Conservation (phyloP, 1,284 basidiomycete genomes). For the Abortiporus biennis region DNA sequence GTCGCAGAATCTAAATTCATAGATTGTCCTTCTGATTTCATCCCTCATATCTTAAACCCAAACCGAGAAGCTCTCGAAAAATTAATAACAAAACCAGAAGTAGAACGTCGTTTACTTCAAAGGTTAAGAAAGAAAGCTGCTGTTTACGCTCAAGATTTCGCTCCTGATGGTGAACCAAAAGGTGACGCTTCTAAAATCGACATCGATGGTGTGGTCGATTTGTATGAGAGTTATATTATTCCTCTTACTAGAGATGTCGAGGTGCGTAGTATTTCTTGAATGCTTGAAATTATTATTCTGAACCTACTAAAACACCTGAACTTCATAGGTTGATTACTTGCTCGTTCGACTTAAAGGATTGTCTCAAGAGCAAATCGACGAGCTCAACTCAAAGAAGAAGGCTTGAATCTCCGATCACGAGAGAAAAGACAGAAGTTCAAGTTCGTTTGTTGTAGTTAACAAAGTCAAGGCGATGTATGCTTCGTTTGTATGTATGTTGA, state of each 20-base stretch:
- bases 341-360: slow-evolving; percentile 80
- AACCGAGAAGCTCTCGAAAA: slow-evolving; percentile 74
- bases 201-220: slow-evolving; percentile 84
- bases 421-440: background rate
- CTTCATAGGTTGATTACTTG: slow-evolving; percentile 84
- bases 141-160: slow-evolving; percentile 90
- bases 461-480: background rate
- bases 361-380: slow-evolving; percentile 73
- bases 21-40: slow-evolving; percentile 79
- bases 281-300: background rate
- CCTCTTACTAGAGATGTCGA: slow-evolving; percentile 98
- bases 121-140: slow-evolving; percentile 88
- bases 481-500: background rate
- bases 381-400: slow-evolving; percentile 31
- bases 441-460: background rate
- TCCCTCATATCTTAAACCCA: slow-evolving; percentile 82
- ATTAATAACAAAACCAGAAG: slow-evolving; percentile 94
- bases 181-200: slow-evolving; percentile 68
- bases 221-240: slow-evolving; percentile 95
- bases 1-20: slow-evolving; percentile 97
- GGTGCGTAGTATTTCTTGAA: slow-evolving; percentile 43
- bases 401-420: background rate
- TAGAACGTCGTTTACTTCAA: slow-evolving; percentile 84
- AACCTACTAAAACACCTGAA: background rate
- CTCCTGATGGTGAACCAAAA: slow-evolving; percentile 59